These are phyloP conservation scores for Meyerozyma carpophila DNA, from an alignment of 1,139 yeast genomes.

Conservation along the genomic window DNA sequence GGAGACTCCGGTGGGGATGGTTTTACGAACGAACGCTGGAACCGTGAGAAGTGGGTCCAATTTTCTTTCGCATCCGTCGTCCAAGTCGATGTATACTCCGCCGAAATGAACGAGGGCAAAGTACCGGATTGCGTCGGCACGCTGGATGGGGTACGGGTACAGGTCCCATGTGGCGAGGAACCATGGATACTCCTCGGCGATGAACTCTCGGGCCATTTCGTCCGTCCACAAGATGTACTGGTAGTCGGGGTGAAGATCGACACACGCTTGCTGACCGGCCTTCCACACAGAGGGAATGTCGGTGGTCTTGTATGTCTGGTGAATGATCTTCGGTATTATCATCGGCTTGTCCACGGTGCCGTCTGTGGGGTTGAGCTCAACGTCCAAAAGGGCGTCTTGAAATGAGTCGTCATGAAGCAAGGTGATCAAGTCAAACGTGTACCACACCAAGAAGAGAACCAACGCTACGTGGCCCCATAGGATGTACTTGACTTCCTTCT, in stretches of 20 bases:
- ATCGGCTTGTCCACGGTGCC: conserved; percentile 38
- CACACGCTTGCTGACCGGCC: conserved; percentile 70
- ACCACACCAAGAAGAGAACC: conserved; percentile 52
- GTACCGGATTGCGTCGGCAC: conserved; percentile 92
- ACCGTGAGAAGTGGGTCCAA: conserved; percentile 76
- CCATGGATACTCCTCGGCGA: conserved; percentile 79
- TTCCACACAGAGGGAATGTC: conserved; percentile 79
- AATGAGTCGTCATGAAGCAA: conserved; percentile 68
- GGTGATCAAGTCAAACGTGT: conserved; percentile 70
- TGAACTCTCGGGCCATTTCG: conserved; percentile 72
- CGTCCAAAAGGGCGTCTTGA: conserved; percentile 54
- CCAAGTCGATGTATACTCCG: conserved; percentile 86
- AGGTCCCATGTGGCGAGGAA: conserved; percentile 72
- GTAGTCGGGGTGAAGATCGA: conserved; percentile 78
- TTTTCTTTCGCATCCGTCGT: conserved; percentile 75
- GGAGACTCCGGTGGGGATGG: conserved; percentile 86
- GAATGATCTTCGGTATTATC: conserved; percentile 83
- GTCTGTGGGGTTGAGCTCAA: conserved; percentile 50
- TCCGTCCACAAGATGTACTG: conserved; percentile 91
- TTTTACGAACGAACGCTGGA: conserved; percentile 83
- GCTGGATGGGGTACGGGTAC: conserved; percentile 75
- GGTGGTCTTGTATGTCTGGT: conserved; percentile 82
- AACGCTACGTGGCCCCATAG: conserved; percentile 53
- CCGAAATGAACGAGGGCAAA: conserved; percentile 81
- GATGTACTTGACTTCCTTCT: conserved; percentile 57